Evolutionary conservation across 2,329 filamentous ascomycete genomes (phyloP), one percentile per base, ranked within the genome.

Genomic region (Colletotrichum sp.): DNA sequence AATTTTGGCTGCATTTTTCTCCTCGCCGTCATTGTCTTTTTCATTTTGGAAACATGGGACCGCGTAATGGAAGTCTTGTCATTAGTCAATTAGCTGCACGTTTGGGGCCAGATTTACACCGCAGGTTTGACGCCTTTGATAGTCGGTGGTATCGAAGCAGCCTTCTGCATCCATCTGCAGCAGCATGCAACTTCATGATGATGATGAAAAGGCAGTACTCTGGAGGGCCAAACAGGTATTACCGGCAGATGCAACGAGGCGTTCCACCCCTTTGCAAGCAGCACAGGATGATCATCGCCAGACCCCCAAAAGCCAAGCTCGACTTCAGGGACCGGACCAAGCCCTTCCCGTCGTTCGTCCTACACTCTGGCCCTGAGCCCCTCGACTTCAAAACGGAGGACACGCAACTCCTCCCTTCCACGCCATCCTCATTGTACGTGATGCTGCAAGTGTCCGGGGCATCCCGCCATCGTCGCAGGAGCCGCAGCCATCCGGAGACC

Each of bases 381-480:
- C n/a, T 62, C 65, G 52, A 25, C 52, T 75, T 65, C 69, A 59
- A 72, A 72, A 75, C 72, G 72, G 68, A 71, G 49, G 69, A 75
- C 62, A 62, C 69, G 69, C 72, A 67, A 49, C 39, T 49, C 39
- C 19, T 62, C 49, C 62, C 69, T 30, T 62, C 69, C 69, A 62
- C 32, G 62, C 63, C 72, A 72, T 72, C 69, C 63, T 49, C 63
- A 62, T 67, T 55, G 29, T 72, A 22, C 49, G 25, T 55, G 68
- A 75, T 49, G 36, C 61, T 75, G 72, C 69, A 67, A 34, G 59
- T 36, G 69, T 67, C 69, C 68, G 62, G 67, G 72, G 68, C 65
- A 44, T 69, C 57, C 71, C 64, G 64, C 67, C 44, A 44, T 39
- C 39, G 44, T 63, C 32, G 34, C 36, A 52, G 22, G 30, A 32